A percentile compares a stretch with the other conserved stretches of the same genome.
Conservation (phyloP, 495 filamentous ascomycete genomes). For the Aspergillus olivimuriae region DNA sequence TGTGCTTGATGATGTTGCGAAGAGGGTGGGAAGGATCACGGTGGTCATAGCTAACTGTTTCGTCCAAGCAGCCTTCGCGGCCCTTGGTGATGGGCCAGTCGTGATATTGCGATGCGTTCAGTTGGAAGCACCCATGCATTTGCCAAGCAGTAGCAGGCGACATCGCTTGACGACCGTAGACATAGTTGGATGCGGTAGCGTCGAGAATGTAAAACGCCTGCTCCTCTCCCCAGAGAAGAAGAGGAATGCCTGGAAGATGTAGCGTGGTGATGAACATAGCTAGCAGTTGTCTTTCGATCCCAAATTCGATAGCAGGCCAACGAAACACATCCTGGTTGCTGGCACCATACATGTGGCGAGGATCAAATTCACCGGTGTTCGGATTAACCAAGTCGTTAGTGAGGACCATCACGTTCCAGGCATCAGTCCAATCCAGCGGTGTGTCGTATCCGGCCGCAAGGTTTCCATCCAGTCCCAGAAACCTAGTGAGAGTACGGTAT, state of each 20-base stretch:
- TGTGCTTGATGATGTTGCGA: conserved; percentile 60
- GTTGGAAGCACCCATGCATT: conserved; percentile 59
- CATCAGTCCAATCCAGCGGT: conserved; percentile 53
- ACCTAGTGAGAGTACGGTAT: conserved; percentile 62
- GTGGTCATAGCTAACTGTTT: conserved; percentile 55
- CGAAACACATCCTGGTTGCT: conserved; percentile 73
- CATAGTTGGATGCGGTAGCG: conserved; percentile 61
- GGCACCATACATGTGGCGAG: conserved; percentile 63
- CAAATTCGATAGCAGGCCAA: conserved; percentile 61
- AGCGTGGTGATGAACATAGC: conserved; percentile 60
- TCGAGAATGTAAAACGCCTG: conserved; percentile 64
- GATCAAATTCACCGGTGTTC: conserved; percentile 62
- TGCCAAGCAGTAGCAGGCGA: conserved; percentile 62
- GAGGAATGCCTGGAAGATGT: conserved; percentile 59
- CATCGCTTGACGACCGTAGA: conserved; percentile 66
- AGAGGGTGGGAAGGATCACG: conserved; percentile 63
- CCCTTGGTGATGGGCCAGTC: conserved; percentile 54
- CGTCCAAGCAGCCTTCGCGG: conserved; percentile 53
- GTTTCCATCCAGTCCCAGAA: conserved; percentile 59
- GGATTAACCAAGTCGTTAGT: conserved; percentile 63
- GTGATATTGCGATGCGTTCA: conserved; percentile 50
- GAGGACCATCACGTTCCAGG: conserved; percentile 54
- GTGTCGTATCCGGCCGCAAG: conserved; percentile 55
- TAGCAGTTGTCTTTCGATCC: conserved; percentile 55
- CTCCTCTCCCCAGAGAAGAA: conserved; percentile 65